Evolutionary conservation across 768 basidiomycete species (phyloP).

Genomic region (Trametes cinnabarina): DNA sequence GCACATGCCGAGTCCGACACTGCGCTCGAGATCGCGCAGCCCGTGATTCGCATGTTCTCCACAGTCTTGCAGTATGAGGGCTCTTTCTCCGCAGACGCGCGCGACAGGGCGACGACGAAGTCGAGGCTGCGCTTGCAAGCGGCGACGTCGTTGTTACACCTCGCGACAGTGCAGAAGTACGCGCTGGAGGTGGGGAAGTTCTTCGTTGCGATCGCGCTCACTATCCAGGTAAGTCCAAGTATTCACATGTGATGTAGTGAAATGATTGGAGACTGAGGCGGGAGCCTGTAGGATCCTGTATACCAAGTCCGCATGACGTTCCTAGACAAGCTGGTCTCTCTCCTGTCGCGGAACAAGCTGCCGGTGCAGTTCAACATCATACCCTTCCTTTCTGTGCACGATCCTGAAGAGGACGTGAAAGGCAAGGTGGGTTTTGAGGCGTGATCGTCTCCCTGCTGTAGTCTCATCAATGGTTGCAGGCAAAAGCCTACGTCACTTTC

Average conservation of each 20-base stretch:
- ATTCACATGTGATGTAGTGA: background rate
- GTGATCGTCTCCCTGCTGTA: conserved; percentile 1
- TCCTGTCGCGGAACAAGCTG: conserved; percentile 65
- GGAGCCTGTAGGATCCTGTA: conserved; percentile 71
- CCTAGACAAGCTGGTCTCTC: conserved; percentile 66
- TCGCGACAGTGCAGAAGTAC: conserved; percentile 60
- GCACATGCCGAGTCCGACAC: conserved; percentile 58
- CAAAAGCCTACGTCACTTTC: conserved; percentile 52
- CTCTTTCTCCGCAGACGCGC: conserved; percentile 52
- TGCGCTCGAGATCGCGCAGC: conserved; percentile 65
- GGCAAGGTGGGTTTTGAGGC: conserved; percentile 45
- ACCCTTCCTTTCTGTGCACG: conserved; percentile 85
- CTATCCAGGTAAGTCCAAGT: conserved; percentile 60
- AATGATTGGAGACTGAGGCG: background rate
- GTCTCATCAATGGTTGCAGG: conserved; percentile 35
- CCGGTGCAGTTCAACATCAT: conserved; percentile 76
- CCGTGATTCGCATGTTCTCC: conserved; percentile 74
- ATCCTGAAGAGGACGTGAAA: conserved; percentile 84
- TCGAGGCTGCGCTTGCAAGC: conserved; percentile 84
- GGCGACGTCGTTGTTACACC: conserved; percentile 74
- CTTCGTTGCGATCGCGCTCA: conserved; percentile 70
- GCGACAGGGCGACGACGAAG: conserved; percentile 60
- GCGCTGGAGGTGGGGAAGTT: conserved; percentile 53
- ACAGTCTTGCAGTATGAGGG: conserved; percentile 71
- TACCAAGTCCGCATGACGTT: conserved; percentile 82